Percentiles rank a stretch among this genome's conserved stretches.
These are phyloP conservation scores for Phialocephala sp. DNA, from an alignment of 2,329 filamentous ascomycete species.

Conservation along the genomic window DNA sequence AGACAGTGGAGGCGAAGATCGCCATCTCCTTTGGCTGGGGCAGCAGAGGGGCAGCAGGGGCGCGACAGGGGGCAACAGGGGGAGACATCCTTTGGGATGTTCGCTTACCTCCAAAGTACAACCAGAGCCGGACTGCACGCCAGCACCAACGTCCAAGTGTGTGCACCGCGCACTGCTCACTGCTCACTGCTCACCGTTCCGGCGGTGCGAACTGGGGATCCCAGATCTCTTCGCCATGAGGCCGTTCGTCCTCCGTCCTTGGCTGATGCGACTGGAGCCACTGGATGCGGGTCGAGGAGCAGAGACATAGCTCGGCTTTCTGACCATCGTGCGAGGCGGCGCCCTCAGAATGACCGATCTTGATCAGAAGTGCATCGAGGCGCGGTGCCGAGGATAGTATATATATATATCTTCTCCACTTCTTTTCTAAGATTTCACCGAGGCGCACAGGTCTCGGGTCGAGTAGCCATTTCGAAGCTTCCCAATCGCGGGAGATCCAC, in stretches of 20 bases:
- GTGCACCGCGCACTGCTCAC: too few species aligned
- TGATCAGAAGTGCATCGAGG: too few species aligned
- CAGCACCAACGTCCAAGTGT: background rate
- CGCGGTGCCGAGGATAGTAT: too few species aligned
- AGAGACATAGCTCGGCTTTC: background rate
- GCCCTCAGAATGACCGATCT: too few species aligned
- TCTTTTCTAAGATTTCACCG: background rate
- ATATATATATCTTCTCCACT: background rate
- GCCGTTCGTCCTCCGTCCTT: background rate
- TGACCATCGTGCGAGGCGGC: background rate
- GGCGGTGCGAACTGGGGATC: background rate
- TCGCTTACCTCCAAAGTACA: background rate
- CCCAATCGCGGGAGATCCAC: conserved; percentile 1
- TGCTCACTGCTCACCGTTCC: too few species aligned
- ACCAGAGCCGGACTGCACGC: background rate
- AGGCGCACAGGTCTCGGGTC: conserved; percentile 5
- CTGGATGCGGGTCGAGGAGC: background rate
- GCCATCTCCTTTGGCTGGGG: background rate
- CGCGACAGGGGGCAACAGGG: too few species aligned
- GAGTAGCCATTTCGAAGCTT: background rate
- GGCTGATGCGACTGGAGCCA: background rate
- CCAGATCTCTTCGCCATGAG: background rate
- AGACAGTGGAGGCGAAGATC: conserved; percentile 6
- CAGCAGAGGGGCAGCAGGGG: too few species aligned
- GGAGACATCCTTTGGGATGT: background rate